Evolutionary conservation across 2,329 filamentous ascomycete genomes (phyloP).

Genomic region (Onygena corvina): DNA sequence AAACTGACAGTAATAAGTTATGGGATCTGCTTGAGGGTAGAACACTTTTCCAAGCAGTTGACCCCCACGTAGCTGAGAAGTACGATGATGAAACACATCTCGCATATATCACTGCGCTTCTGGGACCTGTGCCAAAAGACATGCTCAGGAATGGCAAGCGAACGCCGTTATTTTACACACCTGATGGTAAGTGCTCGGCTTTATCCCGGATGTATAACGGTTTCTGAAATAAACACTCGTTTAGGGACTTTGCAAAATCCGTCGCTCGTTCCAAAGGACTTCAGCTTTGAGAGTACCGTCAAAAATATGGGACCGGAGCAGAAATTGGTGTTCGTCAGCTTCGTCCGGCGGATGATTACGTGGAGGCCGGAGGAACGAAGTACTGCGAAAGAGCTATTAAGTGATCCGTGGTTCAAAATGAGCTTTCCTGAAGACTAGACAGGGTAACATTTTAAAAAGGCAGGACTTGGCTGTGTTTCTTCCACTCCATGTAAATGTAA

Average conservation of each 20-base stretch:
- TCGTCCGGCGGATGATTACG: conserved; percentile 23
- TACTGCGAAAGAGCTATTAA: conserved; percentile 25
- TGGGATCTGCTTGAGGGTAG: conserved; percentile 25
- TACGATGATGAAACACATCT: conserved; percentile 18
- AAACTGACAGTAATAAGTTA: conserved; percentile 17
- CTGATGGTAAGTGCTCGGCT: conserved; percentile 20
- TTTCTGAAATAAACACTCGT: conserved; percentile 16
- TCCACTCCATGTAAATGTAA: too few relatives aligned
- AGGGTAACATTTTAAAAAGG: not conserved
- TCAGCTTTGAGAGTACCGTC: conserved; percentile 11
- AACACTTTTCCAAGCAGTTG: conserved; percentile 22
- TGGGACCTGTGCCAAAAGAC: conserved; percentile 13
- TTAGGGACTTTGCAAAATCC: conserved; percentile 17
- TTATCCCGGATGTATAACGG: conserved; percentile 7
- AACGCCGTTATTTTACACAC: conserved; percentile 15
- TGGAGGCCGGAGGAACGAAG: conserved; percentile 26
- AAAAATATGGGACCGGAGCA: conserved; percentile 21
- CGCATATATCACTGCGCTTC: conserved; percentile 14
- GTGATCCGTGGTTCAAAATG: conserved; percentile 19
- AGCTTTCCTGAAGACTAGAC: conserved; percentile 4
- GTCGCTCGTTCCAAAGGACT: conserved; percentile 11
- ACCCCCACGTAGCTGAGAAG: conserved; percentile 13
- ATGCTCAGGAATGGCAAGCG: conserved; percentile 11
- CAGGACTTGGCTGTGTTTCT: too few relatives aligned
- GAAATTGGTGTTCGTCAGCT: conserved; percentile 23